phyloP scores from a whole-genome alignment of 1,139 yeast species.

The Keqinozyma sinolaborantium region DNA sequence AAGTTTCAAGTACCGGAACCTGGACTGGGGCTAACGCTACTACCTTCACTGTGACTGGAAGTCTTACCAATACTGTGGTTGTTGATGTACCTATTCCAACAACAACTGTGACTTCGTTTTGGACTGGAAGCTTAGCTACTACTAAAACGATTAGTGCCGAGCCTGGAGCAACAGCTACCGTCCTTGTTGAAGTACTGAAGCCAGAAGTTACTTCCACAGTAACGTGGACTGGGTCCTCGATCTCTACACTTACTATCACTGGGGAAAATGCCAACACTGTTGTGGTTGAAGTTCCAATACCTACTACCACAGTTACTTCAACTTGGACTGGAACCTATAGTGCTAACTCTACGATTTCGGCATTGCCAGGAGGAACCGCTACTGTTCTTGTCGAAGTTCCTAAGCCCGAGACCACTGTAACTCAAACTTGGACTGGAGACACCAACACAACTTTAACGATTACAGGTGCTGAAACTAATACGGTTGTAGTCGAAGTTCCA shows the following conservation, averaged over 20 bases:
- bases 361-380: constrained; percentile 1
- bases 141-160: constrained; percentile 4
- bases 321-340: constrained; percentile 1
- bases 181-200: constrained; percentile 12
- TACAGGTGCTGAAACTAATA: constrained; percentile 7
- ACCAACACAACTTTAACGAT: background rate
- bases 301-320: background rate
- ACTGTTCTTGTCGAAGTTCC: constrained; percentile 8
- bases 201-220: constrained; percentile 7
- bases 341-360: constrained; percentile 2
- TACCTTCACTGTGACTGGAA: constrained; percentile 7
- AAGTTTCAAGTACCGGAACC: constrained; percentile 1
- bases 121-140: constrained; percentile 5
- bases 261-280: constrained; percentile 2
- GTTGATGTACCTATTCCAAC: constrained; percentile 14
- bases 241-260: background rate
- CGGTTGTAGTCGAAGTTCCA: constrained; percentile 10
- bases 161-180: constrained; percentile 1
- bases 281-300: constrained; percentile 6
- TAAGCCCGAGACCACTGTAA: constrained; percentile 6
- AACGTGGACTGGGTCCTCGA: constrained; percentile 1
- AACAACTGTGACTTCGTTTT: constrained; percentile 8
- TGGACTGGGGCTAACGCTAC: constrained; percentile 3
- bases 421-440: constrained; percentile 4
- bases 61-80: constrained; percentile 2